Conservation (phyloP, 495 filamentous ascomycete genomes). For the Podospora bellae-mahoneyi region DNA sequence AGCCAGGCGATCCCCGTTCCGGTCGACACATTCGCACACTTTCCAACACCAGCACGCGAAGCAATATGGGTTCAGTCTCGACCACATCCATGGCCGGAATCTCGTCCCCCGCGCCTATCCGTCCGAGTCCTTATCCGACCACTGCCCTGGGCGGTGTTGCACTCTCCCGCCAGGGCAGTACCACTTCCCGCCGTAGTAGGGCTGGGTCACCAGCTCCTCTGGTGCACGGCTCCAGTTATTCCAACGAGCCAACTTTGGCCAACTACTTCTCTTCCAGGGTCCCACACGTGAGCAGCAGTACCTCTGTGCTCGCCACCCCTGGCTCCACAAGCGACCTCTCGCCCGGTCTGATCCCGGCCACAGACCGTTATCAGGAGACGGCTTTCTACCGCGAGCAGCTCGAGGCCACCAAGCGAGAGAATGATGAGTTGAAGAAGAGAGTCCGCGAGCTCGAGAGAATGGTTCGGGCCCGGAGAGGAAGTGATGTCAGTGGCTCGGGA, state of each 20-base stretch:
- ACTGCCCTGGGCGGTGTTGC: slow-evolving; percentile 29
- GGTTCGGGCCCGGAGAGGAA: slow-evolving; percentile 45
- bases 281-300: slow-evolving; percentile 9
- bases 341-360: slow-evolving; percentile 48
- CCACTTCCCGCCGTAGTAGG: slow-evolving; percentile 42
- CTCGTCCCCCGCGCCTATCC: slow-evolving; percentile 33
- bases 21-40: slow-evolving; percentile 45
- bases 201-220: slow-evolving; percentile 33
- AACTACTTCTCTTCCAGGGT: not conserved
- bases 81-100: slow-evolving; percentile 34
- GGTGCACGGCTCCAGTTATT: slow-evolving; percentile 23
- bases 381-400: slow-evolving; percentile 65
- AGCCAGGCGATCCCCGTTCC: slow-evolving; percentile 31
- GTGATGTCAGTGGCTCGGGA: slow-evolving; percentile 35
- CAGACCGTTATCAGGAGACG: slow-evolving; percentile 68
- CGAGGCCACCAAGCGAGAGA: slow-evolving; percentile 72
- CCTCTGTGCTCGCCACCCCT: slow-evolving; percentile 21
- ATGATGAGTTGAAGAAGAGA: slow-evolving; percentile 68
- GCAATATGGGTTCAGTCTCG: slow-evolving; percentile 42
- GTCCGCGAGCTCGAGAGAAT: slow-evolving; percentile 69
- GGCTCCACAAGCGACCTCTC: slow-evolving; percentile 36
- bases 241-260: slow-evolving; percentile 10
- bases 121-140: slow-evolving; percentile 22
- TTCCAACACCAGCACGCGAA: slow-evolving; percentile 53
- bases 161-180: slow-evolving; percentile 46